Percentiles rank a stretch among this genome's conserved stretches.
These are phyloP conservation scores for Hemileccinum impolitum DNA, from an alignment of 768 basidiomycete genomes.

Conservation along the genomic window DNA sequence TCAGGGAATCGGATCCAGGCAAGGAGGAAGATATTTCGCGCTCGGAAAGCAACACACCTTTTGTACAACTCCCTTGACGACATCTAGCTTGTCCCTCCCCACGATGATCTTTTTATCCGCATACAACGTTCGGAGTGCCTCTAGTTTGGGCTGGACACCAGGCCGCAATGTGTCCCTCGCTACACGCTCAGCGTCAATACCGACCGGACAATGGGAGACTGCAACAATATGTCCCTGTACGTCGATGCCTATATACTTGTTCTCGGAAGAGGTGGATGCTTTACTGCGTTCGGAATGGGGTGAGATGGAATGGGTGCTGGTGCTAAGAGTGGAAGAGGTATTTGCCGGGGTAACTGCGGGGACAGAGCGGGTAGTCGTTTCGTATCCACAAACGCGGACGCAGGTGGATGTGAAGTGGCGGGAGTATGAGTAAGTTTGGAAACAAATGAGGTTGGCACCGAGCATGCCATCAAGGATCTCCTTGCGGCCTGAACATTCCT, in stretches of 20 bases:
- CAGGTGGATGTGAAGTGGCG: constrained; percentile 95
- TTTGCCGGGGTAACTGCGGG: neutral
- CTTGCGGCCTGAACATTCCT: constrained; percentile 56
- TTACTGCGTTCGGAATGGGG: constrained; percentile 7
- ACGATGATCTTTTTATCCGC: constrained; percentile 98
- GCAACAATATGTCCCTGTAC: constrained; percentile 80
- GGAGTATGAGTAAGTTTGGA: constrained; percentile 96
- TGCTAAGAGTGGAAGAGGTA: constrained; percentile 6
- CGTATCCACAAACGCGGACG: constrained; percentile 94
- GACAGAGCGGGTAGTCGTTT: constrained; percentile 47
- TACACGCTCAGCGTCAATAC: constrained; percentile 90
- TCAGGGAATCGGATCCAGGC: neutral
- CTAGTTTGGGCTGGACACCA: constrained; percentile 87
- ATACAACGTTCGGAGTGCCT: constrained; percentile 78
- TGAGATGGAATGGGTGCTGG: neutral
- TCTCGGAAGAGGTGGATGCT: constrained; percentile 3
- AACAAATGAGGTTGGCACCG: constrained; percentile 92
- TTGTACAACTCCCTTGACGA: constrained; percentile 97
- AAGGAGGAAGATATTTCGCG: neutral
- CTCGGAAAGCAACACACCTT: constrained; percentile 50
- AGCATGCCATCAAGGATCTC: constrained; percentile 98
- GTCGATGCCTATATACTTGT: constrained; percentile 56
- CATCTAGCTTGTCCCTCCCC: constrained; percentile 94
- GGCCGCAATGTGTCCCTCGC: constrained; percentile 77
- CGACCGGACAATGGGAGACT: constrained; percentile 91